Percentiles rank a stretch among this genome's conserved stretches.
Evolutionary conservation across 2,329 filamentous ascomycete genomes (phyloP).

Genomic region (Neoscytalidium dimidiatum): DNA sequence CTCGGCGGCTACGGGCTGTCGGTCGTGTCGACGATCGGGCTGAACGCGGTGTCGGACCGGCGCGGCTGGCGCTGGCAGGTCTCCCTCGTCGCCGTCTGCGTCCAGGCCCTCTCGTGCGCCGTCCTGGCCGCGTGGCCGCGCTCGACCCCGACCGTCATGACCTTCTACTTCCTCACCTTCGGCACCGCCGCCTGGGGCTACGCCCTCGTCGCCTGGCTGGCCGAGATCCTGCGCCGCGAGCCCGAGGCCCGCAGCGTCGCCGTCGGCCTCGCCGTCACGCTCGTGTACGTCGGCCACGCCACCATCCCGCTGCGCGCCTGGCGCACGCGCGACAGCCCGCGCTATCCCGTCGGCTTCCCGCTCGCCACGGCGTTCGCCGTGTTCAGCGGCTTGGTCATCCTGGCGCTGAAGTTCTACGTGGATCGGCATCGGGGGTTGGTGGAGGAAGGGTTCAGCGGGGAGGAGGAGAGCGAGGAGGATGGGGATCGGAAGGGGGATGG

Average conservation of each 20-base stretch:
- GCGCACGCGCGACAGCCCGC: slow-evolving; percentile 18
- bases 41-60: slow-evolving; percentile 22
- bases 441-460: neutral
- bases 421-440: neutral
- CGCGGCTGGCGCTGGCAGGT: slow-evolving; percentile 23
- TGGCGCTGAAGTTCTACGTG: neutral
- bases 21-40: slow-evolving; percentile 19
- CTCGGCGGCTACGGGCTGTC: slow-evolving; percentile 22
- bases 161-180: slow-evolving; percentile 23
- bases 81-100: slow-evolving; percentile 15
- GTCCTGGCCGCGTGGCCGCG: slow-evolving; percentile 20
- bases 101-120: slow-evolving; percentile 10
- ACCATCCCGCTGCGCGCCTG: slow-evolving; percentile 22
- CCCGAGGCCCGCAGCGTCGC: slow-evolving; percentile 23
- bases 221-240: slow-evolving; percentile 21
- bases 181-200: slow-evolving; percentile 20
- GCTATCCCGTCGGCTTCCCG: slow-evolving; percentile 7
- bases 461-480: neutral
- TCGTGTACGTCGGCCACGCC: slow-evolving; percentile 20
- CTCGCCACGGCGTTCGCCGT: neutral
- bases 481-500: neutral
- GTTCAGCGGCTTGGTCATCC: neutral
- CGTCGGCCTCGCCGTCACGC: slow-evolving; percentile 11
- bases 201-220: slow-evolving; percentile 22
- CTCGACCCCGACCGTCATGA: slow-evolving; percentile 19